Conservation (phyloP, 2,329 filamentous ascomycete genomes). For the Zymoseptoria tritici region DNA sequence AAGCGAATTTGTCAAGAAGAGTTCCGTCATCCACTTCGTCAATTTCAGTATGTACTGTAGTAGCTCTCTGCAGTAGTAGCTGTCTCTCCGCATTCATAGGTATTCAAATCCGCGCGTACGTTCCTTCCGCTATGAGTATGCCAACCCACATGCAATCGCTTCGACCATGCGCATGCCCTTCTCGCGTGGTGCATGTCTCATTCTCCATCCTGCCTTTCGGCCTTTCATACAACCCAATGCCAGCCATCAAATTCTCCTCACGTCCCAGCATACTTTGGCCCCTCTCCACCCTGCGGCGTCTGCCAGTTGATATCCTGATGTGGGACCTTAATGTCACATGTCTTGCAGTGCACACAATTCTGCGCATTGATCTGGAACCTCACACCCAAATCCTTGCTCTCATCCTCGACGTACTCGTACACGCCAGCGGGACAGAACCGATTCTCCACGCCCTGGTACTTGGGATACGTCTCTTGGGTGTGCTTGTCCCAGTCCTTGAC, state of each 20-base stretch:
- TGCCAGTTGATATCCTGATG: conserved; percentile 93
- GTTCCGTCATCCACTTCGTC: not conserved
- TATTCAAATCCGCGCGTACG: not conserved
- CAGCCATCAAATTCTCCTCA: conserved; percentile 6
- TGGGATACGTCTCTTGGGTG: conserved; percentile 71
- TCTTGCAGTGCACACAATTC: conserved; percentile 99
- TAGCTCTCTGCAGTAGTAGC: not conserved
- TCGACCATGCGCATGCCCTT: not conserved
- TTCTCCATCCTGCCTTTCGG: not conserved
- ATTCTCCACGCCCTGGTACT: conserved; percentile 88
- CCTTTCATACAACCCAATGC: too few species aligned
- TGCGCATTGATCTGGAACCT: conserved; percentile 96
- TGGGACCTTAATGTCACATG: conserved; percentile 97
- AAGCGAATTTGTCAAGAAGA: too few species aligned
- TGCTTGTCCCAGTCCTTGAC: conserved; percentile 94
- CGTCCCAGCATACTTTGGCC: conserved; percentile 59
- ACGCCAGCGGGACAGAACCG: conserved; percentile 95
- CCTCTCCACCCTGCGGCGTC: conserved; percentile 79
- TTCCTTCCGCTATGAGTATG: not conserved
- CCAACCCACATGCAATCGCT: not conserved
- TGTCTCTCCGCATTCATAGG: not conserved
- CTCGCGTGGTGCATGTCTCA: not conserved
- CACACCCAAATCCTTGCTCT: conserved; percentile 76
- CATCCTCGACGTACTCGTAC: conserved; percentile 95
- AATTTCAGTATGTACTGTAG: not conserved